Evolutionary conservation across 2,329 filamentous ascomycete species (phyloP).

Genomic region (Fusarium foetens): DNA sequence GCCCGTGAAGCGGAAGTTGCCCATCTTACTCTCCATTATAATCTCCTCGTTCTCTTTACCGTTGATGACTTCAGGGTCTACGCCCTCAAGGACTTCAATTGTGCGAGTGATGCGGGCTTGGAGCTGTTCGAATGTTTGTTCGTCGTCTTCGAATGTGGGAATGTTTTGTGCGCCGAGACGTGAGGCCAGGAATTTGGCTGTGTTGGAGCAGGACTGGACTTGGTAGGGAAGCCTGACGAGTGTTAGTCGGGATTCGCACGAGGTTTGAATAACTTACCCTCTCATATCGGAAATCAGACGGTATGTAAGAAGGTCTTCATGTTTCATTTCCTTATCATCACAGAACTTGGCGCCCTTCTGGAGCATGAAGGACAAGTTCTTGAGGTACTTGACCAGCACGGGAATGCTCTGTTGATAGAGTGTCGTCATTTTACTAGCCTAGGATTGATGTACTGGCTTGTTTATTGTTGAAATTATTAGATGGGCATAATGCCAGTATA

Average conservation of each 20-base stretch:
- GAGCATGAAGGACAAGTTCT: slow-evolving; percentile 39
- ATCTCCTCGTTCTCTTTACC: slow-evolving; percentile 40
- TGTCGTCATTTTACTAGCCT: slow-evolving; percentile 28
- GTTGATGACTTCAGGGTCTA: slow-evolving; percentile 38
- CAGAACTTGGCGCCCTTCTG: slow-evolving; percentile 34
- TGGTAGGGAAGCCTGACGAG: slow-evolving; percentile 32
- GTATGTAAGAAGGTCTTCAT: slow-evolving; percentile 35
- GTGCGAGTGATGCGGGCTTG: slow-evolving; percentile 43
- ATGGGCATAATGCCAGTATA: not conserved
- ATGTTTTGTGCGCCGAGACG: slow-evolving; percentile 32
- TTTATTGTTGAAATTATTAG: fast-evolving
- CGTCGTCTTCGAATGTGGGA: slow-evolving; percentile 37
- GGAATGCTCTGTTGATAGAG: slow-evolving; percentile 42
- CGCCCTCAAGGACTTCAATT: slow-evolving; percentile 46
- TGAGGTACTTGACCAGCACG: slow-evolving; percentile 45
- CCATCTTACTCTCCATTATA: slow-evolving; percentile 40
- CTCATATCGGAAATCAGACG: slow-evolving; percentile 38
- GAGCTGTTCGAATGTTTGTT: slow-evolving; percentile 47
- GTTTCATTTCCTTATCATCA: slow-evolving; percentile 35
- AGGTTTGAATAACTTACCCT: not conserved
- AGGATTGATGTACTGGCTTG: too few species aligned
- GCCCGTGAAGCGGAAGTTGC: slow-evolving; percentile 45
- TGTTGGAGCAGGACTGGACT: slow-evolving; percentile 43
- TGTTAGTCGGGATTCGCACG: not conserved
- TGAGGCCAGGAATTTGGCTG: slow-evolving; percentile 35